A percentile compares a stretch with the other conserved stretches of the same genome.
phyloP scores from a whole-genome alignment of 2,329 filamentous ascomycete genomes.

The Xylariaceae sp. region DNA sequence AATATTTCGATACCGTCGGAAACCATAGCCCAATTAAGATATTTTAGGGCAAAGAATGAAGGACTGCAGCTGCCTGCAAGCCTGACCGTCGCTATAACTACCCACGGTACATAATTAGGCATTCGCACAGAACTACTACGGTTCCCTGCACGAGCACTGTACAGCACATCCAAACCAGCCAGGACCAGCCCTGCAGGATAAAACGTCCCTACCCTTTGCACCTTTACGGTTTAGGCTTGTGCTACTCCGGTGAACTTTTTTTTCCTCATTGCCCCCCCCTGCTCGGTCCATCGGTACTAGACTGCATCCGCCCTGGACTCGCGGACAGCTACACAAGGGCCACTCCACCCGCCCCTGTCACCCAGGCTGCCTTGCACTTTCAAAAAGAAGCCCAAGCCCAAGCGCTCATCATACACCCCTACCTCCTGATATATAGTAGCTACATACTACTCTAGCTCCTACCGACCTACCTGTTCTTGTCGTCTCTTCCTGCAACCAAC shows the following conservation, averaged over 20 bases:
- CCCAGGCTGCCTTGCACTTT: too few species aligned
- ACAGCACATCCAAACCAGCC: neutral
- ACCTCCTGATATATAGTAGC: too few species aligned
- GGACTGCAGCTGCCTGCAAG: too few species aligned
- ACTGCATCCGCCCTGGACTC: neutral
- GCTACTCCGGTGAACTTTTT: neutral
- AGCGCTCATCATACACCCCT: neutral
- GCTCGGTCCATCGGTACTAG: neutral
- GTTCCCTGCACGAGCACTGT: conserved; percentile 4
- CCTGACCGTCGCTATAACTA: too few species aligned
- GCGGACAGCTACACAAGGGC: neutral
- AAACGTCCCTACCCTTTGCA: neutral
- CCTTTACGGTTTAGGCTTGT: neutral
- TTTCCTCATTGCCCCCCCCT: neutral
- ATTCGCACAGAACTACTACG: conserved; percentile 7
- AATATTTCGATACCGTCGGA: too few species aligned
- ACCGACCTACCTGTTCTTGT: neutral
- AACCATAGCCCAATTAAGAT: too few species aligned
- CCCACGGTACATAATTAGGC: too few species aligned
- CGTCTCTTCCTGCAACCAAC: neutral
- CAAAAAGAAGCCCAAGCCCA: neutral
- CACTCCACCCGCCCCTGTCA: neutral
- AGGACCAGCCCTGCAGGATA: neutral
- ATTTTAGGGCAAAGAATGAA: too few species aligned
- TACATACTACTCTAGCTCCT: neutral